Percentiles rank a stretch among this genome's conserved stretches.
Conservation (phyloP, 2,329 filamentous ascomycete genomes). For the Nigrospora sphaerica region DNA sequence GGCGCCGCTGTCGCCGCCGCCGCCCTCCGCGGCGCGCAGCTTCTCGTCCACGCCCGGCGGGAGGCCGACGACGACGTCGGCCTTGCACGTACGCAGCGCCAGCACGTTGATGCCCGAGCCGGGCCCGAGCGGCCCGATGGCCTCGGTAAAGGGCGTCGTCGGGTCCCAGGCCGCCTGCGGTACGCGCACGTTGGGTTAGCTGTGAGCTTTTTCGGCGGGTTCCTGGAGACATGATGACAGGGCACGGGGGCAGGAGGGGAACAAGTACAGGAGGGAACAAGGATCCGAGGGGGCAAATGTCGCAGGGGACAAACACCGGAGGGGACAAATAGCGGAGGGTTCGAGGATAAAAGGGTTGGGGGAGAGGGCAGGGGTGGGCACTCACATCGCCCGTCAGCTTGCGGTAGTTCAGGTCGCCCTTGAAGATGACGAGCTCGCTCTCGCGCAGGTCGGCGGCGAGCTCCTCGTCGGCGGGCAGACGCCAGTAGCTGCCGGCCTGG, state of each 20-base stretch:
- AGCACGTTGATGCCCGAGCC: conserved; percentile 78
- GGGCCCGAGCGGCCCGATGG: conserved; percentile 78
- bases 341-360: neutral
- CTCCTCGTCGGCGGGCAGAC: conserved; percentile 60
- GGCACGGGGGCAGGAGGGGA: neutral
- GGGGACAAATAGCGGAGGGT: too few relatives aligned
- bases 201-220: neutral
- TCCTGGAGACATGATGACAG: neutral
- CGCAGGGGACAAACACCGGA: too few relatives aligned
- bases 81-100: conserved; percentile 90
- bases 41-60: conserved; percentile 75
- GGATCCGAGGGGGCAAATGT: too few relatives aligned
- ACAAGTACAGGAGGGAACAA: too few relatives aligned
- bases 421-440: conserved; percentile 88
- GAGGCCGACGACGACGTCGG: conserved; percentile 90
- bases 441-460: conserved; percentile 72
- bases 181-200: neutral
- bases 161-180: conserved; percentile 70
- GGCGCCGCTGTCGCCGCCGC: conserved; percentile 62
- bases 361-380: conserved; percentile 7
- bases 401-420: conserved; percentile 94
- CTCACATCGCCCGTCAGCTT: conserved; percentile 86
- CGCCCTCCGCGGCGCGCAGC: conserved; percentile 59
- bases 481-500: conserved; percentile 79
- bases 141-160: conserved; percentile 76